These are phyloP conservation scores for Abelmoschus esculentus DNA, from an alignment of 345 rosid species.

Conservation along the genomic window DNA sequence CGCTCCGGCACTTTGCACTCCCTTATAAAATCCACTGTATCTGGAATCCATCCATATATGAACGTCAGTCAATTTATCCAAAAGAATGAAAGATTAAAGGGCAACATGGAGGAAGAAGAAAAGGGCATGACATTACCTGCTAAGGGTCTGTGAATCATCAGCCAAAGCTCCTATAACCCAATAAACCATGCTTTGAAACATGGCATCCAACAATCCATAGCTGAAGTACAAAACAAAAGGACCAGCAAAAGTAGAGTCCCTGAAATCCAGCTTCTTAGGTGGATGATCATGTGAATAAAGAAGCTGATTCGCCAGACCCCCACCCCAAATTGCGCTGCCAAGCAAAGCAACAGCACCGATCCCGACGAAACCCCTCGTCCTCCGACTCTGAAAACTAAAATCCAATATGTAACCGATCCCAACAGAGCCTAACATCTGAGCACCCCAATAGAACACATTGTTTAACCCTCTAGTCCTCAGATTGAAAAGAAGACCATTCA, in stretches of 20 bases:
- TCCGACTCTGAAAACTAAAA: slow-evolving; percentile 63
- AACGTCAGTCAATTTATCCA: not conserved
- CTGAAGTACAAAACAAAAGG: slow-evolving; percentile 72
- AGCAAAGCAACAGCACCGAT: slow-evolving; percentile 47
- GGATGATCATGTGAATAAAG: slow-evolving; percentile 27
- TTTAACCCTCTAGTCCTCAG: slow-evolving; percentile 78
- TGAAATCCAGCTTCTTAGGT: slow-evolving; percentile 56
- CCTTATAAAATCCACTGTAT: slow-evolving; percentile 84
- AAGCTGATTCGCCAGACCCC: slow-evolving; percentile 71
- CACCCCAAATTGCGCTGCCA: slow-evolving; percentile 73
- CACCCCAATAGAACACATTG: slow-evolving; percentile 92
- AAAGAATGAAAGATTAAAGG: not conserved
- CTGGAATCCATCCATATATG: slow-evolving; percentile 18
- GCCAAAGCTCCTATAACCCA: slow-evolving; percentile 95
- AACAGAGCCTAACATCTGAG: slow-evolving; percentile 74
- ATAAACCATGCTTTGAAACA: slow-evolving; percentile 88
- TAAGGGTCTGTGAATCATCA: slow-evolving; percentile 73
- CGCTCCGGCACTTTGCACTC: slow-evolving; percentile 93
- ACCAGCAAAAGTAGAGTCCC: slow-evolving; percentile 57
- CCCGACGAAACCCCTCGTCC: slow-evolving; percentile 66
- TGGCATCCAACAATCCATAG: slow-evolving; percentile 77
- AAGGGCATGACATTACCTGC: slow-evolving; percentile 36
- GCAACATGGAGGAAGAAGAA: not conserved
- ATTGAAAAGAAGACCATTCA: slow-evolving; percentile 54
- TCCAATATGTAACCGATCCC: slow-evolving; percentile 70